These are phyloP conservation scores for Ormosia semicastrata DNA, from an alignment of 306 rosid species.

Conservation along the genomic window DNA sequence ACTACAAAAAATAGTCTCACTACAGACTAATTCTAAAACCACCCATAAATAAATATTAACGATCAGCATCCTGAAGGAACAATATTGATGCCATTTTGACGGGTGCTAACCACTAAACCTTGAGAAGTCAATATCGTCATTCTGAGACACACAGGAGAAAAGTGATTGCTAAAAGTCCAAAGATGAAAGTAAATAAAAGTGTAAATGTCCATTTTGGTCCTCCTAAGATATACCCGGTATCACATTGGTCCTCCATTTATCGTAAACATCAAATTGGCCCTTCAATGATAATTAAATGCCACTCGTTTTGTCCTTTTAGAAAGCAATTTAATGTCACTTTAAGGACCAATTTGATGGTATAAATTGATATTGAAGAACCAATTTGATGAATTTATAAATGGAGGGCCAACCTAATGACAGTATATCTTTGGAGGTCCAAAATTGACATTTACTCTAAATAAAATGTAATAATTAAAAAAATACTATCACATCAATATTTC, in stretches of 20 bases:
- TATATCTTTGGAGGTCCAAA: background rate
- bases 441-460: background rate
- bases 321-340: background rate
- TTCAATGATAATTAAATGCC: background rate
- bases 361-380: background rate
- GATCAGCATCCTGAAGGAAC: background rate
- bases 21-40: background rate
- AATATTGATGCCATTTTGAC: background rate
- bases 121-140: background rate
- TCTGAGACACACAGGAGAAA: background rate
- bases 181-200: background rate
- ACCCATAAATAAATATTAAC: background rate
- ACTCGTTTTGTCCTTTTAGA: background rate
- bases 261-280: background rate
- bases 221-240: background rate
- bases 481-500: background rate
- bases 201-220: background rate
- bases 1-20: background rate
- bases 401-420: background rate
- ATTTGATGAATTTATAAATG: background rate
- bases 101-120: background rate
- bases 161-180: background rate
- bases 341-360: background rate
- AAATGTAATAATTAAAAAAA: background rate
- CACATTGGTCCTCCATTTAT: background rate